Percentiles rank a stretch among this genome's conserved stretches.
Conservation (phyloP, 352 stramenopile genomes). For the Globisporangium mamillatum region DNA sequence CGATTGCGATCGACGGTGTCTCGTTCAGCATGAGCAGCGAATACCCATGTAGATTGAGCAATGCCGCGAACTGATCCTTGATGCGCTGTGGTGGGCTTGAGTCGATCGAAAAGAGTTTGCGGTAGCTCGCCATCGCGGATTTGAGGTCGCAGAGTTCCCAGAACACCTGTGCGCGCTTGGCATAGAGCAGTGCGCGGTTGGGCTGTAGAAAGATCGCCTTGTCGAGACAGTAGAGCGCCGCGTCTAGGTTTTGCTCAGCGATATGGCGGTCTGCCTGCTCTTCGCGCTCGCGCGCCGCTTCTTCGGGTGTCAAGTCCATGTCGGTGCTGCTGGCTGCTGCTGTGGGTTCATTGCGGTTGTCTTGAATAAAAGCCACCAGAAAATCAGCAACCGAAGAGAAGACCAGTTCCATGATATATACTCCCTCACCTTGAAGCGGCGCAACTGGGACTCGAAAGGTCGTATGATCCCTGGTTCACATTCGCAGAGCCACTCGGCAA, state of each 20-base stretch:
- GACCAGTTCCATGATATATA: slow-evolving; percentile 4
- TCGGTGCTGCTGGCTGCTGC: neutral
- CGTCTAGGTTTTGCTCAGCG: slow-evolving; percentile 34
- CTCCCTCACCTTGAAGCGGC: slow-evolving; percentile 7
- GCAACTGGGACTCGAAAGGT: slow-evolving; percentile 12
- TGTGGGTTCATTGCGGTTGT: neutral
- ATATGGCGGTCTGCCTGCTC: slow-evolving; percentile 41
- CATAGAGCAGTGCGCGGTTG: slow-evolving; percentile 46
- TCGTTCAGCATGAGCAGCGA: slow-evolving; percentile 60
- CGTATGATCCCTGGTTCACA: neutral
- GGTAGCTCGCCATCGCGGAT: slow-evolving; percentile 76
- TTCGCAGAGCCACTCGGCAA: neutral
- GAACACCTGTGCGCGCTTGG: slow-evolving; percentile 69
- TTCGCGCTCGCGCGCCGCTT: slow-evolving; percentile 47
- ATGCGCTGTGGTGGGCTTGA: slow-evolving; percentile 53
- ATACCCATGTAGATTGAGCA: slow-evolving; percentile 73
- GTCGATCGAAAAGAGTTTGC: slow-evolving; percentile 67
- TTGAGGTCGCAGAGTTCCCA: slow-evolving; percentile 75
- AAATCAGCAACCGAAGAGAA: neutral
- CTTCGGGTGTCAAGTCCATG: slow-evolving; percentile 43
- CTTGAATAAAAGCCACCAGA: neutral
- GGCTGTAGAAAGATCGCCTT: slow-evolving; percentile 78
- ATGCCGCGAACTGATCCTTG: slow-evolving; percentile 70
- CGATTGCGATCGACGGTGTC: slow-evolving; percentile 48
- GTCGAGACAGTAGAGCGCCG: slow-evolving; percentile 53